Conservation (phyloP, 140 eudicot genomes). For the Eryngium alpinum region DNA sequence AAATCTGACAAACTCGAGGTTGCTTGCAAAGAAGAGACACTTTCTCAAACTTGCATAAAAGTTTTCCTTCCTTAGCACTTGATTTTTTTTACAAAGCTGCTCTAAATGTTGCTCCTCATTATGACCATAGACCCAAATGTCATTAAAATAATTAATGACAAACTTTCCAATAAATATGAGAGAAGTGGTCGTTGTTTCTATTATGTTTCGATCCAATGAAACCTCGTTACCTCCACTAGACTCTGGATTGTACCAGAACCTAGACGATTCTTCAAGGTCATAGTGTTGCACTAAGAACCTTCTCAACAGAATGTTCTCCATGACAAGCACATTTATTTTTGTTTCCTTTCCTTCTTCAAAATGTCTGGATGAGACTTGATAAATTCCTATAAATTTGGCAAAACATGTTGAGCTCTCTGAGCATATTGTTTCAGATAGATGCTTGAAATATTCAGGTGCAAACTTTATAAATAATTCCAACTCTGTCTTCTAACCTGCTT, state of each 20-base stretch:
- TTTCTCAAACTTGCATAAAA: too few relatives aligned
- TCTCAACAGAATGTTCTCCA: slow-evolving; percentile 90
- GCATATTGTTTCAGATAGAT: slow-evolving; percentile 75
- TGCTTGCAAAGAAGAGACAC: too few relatives aligned
- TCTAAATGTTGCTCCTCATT: too few relatives aligned
- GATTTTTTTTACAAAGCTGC: too few relatives aligned
- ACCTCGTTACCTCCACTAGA: slow-evolving; percentile 83
- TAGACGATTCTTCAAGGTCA: slow-evolving; percentile 93
- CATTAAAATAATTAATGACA: too few relatives aligned
- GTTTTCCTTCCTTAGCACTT: too few relatives aligned
- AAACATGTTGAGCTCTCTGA: slow-evolving; percentile 88
- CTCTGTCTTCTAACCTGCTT: slow-evolving; percentile 97
- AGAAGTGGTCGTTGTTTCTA: too few relatives aligned
- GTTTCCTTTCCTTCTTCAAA: slow-evolving; percentile 86
- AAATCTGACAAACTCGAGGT: too few relatives aligned
- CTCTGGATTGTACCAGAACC: slow-evolving; percentile 88
- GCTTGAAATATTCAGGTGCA: slow-evolving; percentile 86
- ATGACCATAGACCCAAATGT: too few relatives aligned
- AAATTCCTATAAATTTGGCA: slow-evolving; percentile 89
- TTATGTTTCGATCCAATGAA: slow-evolving; percentile 71
- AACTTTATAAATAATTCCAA: slow-evolving; percentile 87
- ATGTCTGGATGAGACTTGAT: slow-evolving; percentile 86
- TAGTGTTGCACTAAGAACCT: slow-evolving; percentile 81
- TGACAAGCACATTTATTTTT: slow-evolving; percentile 88
- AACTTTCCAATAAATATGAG: too few relatives aligned